phyloP scores from a whole-genome alignment of 192 early-diverging fungal genomes.

The Coemansia sp. region DNA sequence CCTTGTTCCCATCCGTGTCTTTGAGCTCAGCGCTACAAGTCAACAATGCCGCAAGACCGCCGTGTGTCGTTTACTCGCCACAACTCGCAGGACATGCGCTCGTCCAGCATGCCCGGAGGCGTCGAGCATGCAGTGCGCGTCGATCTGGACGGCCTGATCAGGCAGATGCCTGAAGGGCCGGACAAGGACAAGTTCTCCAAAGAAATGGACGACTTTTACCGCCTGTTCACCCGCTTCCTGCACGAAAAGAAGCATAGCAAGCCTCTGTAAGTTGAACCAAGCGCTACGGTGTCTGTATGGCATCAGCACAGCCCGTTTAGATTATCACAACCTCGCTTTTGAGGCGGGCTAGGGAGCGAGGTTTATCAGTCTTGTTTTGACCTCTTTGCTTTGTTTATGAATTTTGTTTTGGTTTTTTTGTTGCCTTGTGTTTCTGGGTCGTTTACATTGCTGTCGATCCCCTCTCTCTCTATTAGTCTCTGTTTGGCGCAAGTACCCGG shows the following conservation, averaged over 20 bases:
- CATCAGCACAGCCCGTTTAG: not conserved
- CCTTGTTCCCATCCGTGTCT: not conserved
- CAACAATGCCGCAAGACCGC: slow-evolving; percentile 45
- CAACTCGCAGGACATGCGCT: slow-evolving; percentile 52
- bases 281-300: not conserved
- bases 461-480: not conserved
- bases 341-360: too few relatives aligned
- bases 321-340: too few relatives aligned
- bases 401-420: slow-evolving; percentile 1
- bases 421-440: not conserved
- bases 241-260: slow-evolving; percentile 65
- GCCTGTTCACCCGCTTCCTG: slow-evolving; percentile 84
- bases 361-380: not conserved
- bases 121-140: slow-evolving; percentile 55
- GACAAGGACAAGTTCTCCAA: slow-evolving; percentile 62
- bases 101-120: slow-evolving; percentile 40
- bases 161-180: slow-evolving; percentile 37
- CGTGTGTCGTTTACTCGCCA: slow-evolving; percentile 51
- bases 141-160: slow-evolving; percentile 45
- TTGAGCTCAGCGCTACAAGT: not conserved
- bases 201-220: slow-evolving; percentile 86
- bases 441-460: not conserved
- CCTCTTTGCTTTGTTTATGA: not conserved
- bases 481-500: not conserved
- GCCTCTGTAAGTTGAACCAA: slow-evolving; percentile 49